Percentiles rank a stretch among this genome's conserved stretches.
phyloP scores from a whole-genome alignment of 164 flowering plant species.

The Aristolochia californica region DNA sequence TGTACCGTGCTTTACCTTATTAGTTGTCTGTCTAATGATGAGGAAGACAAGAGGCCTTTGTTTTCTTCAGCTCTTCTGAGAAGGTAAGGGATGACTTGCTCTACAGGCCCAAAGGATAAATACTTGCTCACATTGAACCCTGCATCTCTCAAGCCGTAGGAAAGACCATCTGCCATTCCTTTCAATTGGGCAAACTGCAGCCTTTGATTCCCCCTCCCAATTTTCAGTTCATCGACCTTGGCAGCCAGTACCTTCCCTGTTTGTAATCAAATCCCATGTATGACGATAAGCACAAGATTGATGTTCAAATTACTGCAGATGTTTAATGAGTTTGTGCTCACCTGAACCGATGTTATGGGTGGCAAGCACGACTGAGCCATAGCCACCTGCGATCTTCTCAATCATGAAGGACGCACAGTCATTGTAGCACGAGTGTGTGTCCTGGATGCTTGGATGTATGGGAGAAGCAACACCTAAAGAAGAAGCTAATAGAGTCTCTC shows the following conservation, averaged over 20 bases:
- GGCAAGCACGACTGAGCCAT: constrained; percentile 58
- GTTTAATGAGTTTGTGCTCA: constrained; percentile 12
- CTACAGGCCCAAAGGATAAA: constrained; percentile 78
- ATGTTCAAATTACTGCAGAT: neutral
- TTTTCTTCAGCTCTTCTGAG: constrained; percentile 92
- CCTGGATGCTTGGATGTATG: constrained; percentile 49
- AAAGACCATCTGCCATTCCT: constrained; percentile 87
- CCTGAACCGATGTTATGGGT: constrained; percentile 89
- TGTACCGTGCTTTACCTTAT: constrained; percentile 36
- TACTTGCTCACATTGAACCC: constrained; percentile 92
- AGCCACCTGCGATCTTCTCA: constrained; percentile 42
- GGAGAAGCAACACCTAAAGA: constrained; percentile 61
- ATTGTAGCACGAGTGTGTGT: constrained; percentile 66
- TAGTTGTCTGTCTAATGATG: constrained; percentile 51
- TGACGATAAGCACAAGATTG: neutral
- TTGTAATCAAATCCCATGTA: neutral
- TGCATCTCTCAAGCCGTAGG: constrained; percentile 60
- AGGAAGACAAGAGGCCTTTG: constrained; percentile 60
- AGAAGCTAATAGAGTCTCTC: constrained; percentile 49
- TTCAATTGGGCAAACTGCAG: constrained; percentile 88
- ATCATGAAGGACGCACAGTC: constrained; percentile 61
- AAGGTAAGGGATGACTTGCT: constrained; percentile 74
- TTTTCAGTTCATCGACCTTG: constrained; percentile 55
- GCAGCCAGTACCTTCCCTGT: constrained; percentile 54
- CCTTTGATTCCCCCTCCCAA: constrained; percentile 37